Percentiles rank a stretch among this genome's conserved stretches.
These are phyloP conservation scores for Pichia sp. DNA, from an alignment of 1,139 yeast species.

Conservation along the genomic window DNA sequence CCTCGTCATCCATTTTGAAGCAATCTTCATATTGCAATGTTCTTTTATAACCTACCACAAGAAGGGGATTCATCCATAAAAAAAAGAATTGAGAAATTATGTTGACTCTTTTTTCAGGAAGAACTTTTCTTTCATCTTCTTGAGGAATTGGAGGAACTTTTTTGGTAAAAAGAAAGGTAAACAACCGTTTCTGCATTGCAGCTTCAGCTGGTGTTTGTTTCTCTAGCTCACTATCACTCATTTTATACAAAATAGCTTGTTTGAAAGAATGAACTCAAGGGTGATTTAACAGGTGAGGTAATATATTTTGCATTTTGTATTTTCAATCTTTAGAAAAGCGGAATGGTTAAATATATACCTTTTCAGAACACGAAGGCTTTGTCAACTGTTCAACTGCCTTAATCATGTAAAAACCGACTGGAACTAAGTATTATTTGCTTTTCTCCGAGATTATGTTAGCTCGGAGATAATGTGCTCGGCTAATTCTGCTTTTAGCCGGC, in stretches of 20 bases:
- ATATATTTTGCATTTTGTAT: no score
- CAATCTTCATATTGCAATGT: constrained; percentile 46
- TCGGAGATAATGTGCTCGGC: neutral
- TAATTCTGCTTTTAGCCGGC: neutral
- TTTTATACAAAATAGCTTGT: neutral
- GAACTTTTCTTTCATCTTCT: constrained; percentile 41
- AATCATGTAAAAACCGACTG: no score
- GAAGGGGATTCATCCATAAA: constrained; percentile 47
- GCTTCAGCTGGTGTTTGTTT: neutral
- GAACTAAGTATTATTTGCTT: neutral
- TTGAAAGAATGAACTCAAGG: neutral
- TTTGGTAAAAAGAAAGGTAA: constrained; percentile 38
- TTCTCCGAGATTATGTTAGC: neutral
- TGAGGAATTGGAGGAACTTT: constrained; percentile 51
- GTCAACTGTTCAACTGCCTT: no score
- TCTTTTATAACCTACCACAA: constrained; percentile 48
- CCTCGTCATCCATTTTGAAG: constrained; percentile 38
- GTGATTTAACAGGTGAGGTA: no score
- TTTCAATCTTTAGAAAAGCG: no score
- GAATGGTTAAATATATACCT: no score
- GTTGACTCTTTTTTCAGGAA: constrained; percentile 36
- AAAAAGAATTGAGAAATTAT: constrained; percentile 37
- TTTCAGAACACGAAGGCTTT: no score
- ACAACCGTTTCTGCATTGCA: constrained; percentile 34
- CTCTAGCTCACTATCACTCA: neutral